These are phyloP conservation scores for Talaromyces albobiverticillius DNA, from an alignment of 2,329 filamentous ascomycete species.

Conservation along the genomic window DNA sequence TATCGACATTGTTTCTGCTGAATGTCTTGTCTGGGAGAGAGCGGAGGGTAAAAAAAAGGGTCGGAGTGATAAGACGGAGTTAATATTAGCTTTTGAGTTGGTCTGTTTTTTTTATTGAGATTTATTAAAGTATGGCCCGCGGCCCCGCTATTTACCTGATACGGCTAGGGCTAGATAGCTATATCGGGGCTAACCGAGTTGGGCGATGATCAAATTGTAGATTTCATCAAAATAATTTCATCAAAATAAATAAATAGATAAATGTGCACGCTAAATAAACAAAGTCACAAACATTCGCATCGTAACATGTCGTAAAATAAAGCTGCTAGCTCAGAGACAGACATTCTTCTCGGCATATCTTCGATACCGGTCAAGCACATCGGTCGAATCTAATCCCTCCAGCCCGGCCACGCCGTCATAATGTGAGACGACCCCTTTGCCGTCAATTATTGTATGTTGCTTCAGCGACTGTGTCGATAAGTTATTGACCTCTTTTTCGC, in stretches of 20 bases:
- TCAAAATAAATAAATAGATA: too few species aligned
- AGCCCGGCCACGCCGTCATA: slow-evolving; percentile 48
- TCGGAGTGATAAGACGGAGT: neutral
- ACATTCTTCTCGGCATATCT: slow-evolving; percentile 53
- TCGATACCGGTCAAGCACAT: slow-evolving; percentile 54
- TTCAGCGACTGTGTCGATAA: slow-evolving; percentile 8
- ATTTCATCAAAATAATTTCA: too few species aligned
- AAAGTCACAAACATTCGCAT: neutral
- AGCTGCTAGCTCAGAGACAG: too few species aligned
- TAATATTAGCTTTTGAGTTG: neutral
- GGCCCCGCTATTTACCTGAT: slow-evolving; percentile 4
- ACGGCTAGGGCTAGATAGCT: slow-evolving; percentile 2
- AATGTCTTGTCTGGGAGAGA: neutral
- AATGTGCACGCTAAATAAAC: neutral
- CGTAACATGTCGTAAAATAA: neutral
- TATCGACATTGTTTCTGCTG: slow-evolving; percentile 26
- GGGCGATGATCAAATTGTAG: neutral
- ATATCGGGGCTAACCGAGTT: neutral
- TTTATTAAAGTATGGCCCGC: neutral
- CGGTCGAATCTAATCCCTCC: slow-evolving; percentile 48
- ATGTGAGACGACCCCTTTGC: slow-evolving; percentile 53
- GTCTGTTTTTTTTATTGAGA: too few species aligned
- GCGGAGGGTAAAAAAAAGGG: neutral
- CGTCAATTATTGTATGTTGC: slow-evolving; percentile 48
- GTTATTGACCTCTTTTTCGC: neutral